Evolutionary conservation across 2,329 filamentous ascomycete species (phyloP).

Genomic region (Pleoardoris graminearum): DNA sequence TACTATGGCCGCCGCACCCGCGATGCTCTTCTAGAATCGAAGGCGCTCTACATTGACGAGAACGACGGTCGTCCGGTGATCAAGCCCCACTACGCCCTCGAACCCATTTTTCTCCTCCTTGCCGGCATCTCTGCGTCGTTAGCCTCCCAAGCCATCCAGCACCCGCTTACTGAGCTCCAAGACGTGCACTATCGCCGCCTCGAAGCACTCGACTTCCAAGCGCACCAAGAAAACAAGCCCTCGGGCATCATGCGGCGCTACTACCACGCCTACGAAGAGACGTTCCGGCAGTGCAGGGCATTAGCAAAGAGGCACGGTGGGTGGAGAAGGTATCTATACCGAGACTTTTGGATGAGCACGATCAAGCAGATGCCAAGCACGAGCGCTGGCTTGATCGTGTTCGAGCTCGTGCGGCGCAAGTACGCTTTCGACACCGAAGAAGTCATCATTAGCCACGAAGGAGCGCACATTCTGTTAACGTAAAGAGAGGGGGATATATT

Average conservation of each 20-base stretch:
- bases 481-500: constrained; percentile 20
- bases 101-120: constrained; percentile 70
- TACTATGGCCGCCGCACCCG: constrained; percentile 59
- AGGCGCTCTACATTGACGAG: constrained; percentile 25
- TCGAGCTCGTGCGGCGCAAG: constrained; percentile 74
- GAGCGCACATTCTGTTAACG: constrained; percentile 69
- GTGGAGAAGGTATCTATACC: constrained; percentile 67
- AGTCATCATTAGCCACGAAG: constrained; percentile 58
- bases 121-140: constrained; percentile 72
- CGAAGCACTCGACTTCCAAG: constrained; percentile 68
- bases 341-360: constrained; percentile 72
- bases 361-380: constrained; percentile 76
- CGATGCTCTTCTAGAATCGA: constrained; percentile 32
- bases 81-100: constrained; percentile 73
- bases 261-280: constrained; percentile 71
- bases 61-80: constrained; percentile 56
- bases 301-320: constrained; percentile 63
- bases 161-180: constrained; percentile 72
- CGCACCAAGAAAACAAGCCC: constrained; percentile 44
- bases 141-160: constrained; percentile 69
- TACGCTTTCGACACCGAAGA: constrained; percentile 67
- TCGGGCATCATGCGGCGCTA: constrained; percentile 60
- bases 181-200: constrained; percentile 73
- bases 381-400: constrained; percentile 75
- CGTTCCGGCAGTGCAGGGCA: constrained; percentile 62